A percentile compares a stretch with the other conserved stretches of the same genome.
These are phyloP conservation scores for Curvularia spicifera DNA, from an alignment of 2,329 filamentous ascomycete species.

Conservation along the genomic window DNA sequence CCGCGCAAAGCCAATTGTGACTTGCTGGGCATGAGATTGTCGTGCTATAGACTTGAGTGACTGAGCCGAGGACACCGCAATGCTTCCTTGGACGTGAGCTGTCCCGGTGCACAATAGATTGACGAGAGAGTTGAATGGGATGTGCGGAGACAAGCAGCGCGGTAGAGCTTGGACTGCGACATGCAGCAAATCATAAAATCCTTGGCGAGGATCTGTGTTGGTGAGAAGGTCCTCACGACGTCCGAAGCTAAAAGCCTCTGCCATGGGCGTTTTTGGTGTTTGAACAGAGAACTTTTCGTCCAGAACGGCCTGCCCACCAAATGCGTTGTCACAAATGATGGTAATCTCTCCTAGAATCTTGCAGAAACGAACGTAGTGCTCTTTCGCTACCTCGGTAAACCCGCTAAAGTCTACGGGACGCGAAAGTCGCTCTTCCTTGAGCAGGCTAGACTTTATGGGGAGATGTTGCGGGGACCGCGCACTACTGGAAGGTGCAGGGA, in stretches of 20 bases:
- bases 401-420: constrained; percentile 64
- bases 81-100: constrained; percentile 90
- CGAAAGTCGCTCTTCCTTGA: constrained; percentile 70
- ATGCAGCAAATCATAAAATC: constrained; percentile 93
- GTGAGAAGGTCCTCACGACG: constrained; percentile 79
- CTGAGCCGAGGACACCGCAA: constrained; percentile 88
- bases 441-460: constrained; percentile 46
- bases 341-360: constrained; percentile 96
- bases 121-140: constrained; percentile 91
- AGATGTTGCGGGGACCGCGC: constrained; percentile 42
- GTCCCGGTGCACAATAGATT: constrained; percentile 96
- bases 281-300: constrained; percentile 93
- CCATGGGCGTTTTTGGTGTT: constrained; percentile 91
- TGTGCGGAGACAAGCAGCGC: constrained; percentile 87
- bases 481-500: constrained; percentile 41
- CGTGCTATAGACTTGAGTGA: constrained; percentile 94
- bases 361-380: constrained; percentile 90
- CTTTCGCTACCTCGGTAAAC: constrained; percentile 77
- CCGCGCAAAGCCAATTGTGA: constrained; percentile 93
- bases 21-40: constrained; percentile 90
- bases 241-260: constrained; percentile 90
- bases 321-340: constrained; percentile 94
- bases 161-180: constrained; percentile 95
- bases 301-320: constrained; percentile 91
- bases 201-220: constrained; percentile 82